Evolutionary conservation across 306 rosid species (phyloP).

Genomic region (Mimosa bimucronata): DNA sequence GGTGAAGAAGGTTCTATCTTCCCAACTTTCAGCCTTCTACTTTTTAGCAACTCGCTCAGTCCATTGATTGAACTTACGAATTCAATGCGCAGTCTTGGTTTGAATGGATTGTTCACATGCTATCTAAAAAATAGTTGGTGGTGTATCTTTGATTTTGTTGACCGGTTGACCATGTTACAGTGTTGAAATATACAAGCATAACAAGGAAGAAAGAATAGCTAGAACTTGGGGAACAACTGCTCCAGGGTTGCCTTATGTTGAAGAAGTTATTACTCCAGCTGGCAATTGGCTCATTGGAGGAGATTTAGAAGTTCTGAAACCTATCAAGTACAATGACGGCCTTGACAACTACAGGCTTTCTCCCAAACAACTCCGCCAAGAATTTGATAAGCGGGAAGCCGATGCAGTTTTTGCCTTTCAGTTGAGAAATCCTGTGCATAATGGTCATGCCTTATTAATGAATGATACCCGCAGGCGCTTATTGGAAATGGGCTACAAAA

Average conservation of each 20-base stretch:
- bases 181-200: constrained; percentile 89
- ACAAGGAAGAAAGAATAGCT: constrained; percentile 96
- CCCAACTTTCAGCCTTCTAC: constrained; percentile 23
- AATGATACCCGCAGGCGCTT: constrained; percentile 85
- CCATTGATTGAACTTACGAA: background rate
- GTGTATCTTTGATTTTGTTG: constrained; percentile 27
- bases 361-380: constrained; percentile 85
- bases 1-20: constrained; percentile 18
- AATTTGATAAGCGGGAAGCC: constrained; percentile 81
- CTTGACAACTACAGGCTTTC: constrained; percentile 92
- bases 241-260: constrained; percentile 89
- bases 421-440: constrained; percentile 94
- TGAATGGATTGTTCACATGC: constrained; percentile 20
- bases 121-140: background rate
- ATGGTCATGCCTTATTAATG: constrained; percentile 96
- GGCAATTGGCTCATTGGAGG: constrained; percentile 98
- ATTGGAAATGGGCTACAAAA: constrained; percentile 89
- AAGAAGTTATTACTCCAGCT: constrained; percentile 75
- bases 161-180: constrained; percentile 48
- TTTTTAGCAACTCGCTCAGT: constrained; percentile 1
- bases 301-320: constrained; percentile 81
- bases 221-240: constrained; percentile 98
- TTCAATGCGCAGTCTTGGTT: background rate
- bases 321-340: constrained; percentile 83
- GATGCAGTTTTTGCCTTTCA: constrained; percentile 98